Evolutionary conservation across 768 basidiomycete genomes (phyloP), one percentile per base, ranked within the genome.

Genomic region (Multifurca ochricompacta): DNA sequence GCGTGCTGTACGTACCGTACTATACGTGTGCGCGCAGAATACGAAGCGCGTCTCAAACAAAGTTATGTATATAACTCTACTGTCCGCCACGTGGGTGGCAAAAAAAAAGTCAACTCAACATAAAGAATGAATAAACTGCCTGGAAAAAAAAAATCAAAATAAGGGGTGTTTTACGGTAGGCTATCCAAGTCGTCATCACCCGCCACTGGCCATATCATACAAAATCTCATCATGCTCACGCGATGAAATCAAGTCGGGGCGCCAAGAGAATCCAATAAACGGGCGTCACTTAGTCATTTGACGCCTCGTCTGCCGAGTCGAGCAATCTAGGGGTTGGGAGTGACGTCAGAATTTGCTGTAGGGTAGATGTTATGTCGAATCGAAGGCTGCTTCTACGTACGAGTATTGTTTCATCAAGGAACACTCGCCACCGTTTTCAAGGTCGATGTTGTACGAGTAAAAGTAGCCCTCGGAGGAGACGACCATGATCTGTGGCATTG

Each of bases 401-500:
- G 81, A 87, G 66, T 93, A 97, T 68, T 95, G 92, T 73, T 95
- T 95, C 79, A 93, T 86, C 64, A 99, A 68, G 18, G 86, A 79
- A 63, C 95, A 98, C 69, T 99, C 95, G 3, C 95, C 95, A 3
- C 95, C 95, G 48, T 86, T 85, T 69, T 99, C 95, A 56, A 98
- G 71, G 70, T 99, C 95, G 64, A 99, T 95, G 62, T 79, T 89
- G 69, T 98, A 98, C 14, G 87, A 82, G 66, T 99, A 97, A 68
- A 96, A 95, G 62, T 91, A 88, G 1, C 95, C 95, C 54, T 97
- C 93, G 0, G 90, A 88, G 0, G 92, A 93, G 53, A 98, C 81
- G 21, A 99, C 93, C 91, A 96, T 95, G 10, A 97, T 86, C 56
- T 99, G 95, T 0, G 95, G 94, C 71, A 90, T 87, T 6, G 91